phyloP scores from a whole-genome alignment of 306 rosid genomes.

The Parietaria judaica region DNA sequence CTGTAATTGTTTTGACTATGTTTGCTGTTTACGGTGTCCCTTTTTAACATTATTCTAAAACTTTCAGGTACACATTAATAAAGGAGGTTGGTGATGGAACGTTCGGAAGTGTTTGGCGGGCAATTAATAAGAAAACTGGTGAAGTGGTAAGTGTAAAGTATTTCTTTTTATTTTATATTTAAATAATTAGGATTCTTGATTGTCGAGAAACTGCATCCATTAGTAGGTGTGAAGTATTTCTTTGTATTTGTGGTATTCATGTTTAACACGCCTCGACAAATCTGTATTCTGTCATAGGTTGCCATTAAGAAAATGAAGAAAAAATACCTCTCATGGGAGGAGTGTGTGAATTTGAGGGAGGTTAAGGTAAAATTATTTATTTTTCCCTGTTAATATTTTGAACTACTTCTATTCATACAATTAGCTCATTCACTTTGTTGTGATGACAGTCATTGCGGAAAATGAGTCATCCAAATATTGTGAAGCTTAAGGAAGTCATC shows the following conservation, averaged over 20 bases:
- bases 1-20: background rate
- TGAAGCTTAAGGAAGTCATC: conserved; percentile 94
- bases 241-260: background rate
- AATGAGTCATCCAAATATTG: conserved; percentile 91
- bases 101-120: conserved; percentile 96
- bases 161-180: background rate
- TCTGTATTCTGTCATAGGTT: conserved; percentile 38
- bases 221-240: conserved; percentile 44
- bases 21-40: background rate
- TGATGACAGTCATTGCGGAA: conserved; percentile 60
- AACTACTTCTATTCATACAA: background rate
- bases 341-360: conserved; percentile 90
- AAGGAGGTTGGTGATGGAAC: conserved; percentile 99
- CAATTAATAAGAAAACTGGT: conserved; percentile 79
- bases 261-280: conserved; percentile 1
- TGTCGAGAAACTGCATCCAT: conserved; percentile 81
- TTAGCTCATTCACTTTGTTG: conserved; percentile 3
- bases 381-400: background rate
- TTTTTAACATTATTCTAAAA: background rate
- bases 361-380: conserved; percentile 58
- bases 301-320: conserved; percentile 97
- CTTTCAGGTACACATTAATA: conserved; percentile 69
- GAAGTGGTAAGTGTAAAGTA: conserved; percentile 70
- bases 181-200: conserved; percentile 13
- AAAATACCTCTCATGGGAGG: conserved; percentile 93